A percentile compares a stretch with the other conserved stretches of the same genome.
phyloP scores from a whole-genome alignment of 2,329 filamentous ascomycete species.

The Pseudogymnoascus sp. region DNA sequence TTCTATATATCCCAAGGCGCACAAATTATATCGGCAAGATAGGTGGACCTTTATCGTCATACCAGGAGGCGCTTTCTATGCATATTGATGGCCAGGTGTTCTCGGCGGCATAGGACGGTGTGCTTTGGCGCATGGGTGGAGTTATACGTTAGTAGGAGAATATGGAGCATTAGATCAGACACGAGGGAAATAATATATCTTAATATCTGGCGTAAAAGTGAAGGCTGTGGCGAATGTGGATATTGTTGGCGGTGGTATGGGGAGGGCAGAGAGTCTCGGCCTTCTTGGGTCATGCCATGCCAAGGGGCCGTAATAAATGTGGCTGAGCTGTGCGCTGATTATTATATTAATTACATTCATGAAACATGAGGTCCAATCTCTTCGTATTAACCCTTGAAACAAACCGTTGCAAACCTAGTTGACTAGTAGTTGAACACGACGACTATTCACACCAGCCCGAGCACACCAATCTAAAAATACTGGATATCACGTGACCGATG shows the following conservation, averaged over 20 bases:
- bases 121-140: neutral
- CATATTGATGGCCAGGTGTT: conserved; percentile 6
- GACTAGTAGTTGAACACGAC: neutral
- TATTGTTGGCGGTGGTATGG: neutral
- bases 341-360: neutral
- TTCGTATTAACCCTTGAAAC: neutral
- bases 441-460: neutral
- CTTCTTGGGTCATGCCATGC: neutral
- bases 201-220: conserved; percentile 1
- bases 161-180: conserved; percentile 2
- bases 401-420: neutral
- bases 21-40: conserved; percentile 5
- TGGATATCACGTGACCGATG: neutral
- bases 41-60: neutral
- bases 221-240: neutral
- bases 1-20: neutral
- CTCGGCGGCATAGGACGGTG: neutral
- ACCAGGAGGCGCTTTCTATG: neutral
- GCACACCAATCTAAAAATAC: neutral
- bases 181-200: neutral
- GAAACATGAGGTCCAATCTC: neutral
- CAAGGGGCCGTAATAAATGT: neutral
- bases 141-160: conserved; percentile 3
- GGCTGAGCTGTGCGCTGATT: neutral
- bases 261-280: neutral